Conservation (phyloP, 495 filamentous ascomycete genomes). For the Penicillium tannophilum region DNA sequence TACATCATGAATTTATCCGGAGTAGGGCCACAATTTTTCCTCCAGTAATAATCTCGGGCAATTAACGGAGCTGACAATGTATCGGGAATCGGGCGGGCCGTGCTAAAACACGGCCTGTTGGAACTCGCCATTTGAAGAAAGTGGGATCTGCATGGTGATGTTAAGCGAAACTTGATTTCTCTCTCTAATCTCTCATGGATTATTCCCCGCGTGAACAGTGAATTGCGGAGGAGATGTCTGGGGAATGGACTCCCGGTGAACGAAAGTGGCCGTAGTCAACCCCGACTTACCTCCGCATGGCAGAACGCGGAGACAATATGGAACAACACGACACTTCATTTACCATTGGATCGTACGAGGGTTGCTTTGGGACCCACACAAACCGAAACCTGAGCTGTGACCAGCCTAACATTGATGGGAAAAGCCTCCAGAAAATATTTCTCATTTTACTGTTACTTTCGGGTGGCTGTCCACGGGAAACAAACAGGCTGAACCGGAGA, state of each 20-base stretch:
- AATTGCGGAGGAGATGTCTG: slow-evolving; percentile 15
- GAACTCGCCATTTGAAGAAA: neutral
- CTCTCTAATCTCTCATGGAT: neutral
- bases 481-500: neutral
- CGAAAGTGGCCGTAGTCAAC: slow-evolving; percentile 9
- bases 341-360: neutral
- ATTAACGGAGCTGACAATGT: slow-evolving; percentile 7
- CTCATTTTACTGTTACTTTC: neutral
- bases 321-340: slow-evolving; percentile 1
- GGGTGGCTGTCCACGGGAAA: neutral
- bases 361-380: neutral
- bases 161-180: slow-evolving; percentile 1
- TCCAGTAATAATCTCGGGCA: slow-evolving; percentile 4
- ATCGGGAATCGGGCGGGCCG: slow-evolving; percentile 8
- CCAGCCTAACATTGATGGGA: neutral
- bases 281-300: slow-evolving; percentile 13
- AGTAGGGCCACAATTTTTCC: neutral
- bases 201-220: slow-evolving; percentile 1
- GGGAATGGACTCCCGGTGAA: slow-evolving; percentile 22
- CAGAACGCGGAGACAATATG: neutral
- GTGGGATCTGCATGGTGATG: neutral
- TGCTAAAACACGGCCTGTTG: slow-evolving; percentile 4
- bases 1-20: slow-evolving; percentile 12
- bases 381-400: neutral
- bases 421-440: neutral